Evolutionary conservation across 768 basidiomycete genomes (phyloP).

Genomic region (Suillus tomentosus): DNA sequence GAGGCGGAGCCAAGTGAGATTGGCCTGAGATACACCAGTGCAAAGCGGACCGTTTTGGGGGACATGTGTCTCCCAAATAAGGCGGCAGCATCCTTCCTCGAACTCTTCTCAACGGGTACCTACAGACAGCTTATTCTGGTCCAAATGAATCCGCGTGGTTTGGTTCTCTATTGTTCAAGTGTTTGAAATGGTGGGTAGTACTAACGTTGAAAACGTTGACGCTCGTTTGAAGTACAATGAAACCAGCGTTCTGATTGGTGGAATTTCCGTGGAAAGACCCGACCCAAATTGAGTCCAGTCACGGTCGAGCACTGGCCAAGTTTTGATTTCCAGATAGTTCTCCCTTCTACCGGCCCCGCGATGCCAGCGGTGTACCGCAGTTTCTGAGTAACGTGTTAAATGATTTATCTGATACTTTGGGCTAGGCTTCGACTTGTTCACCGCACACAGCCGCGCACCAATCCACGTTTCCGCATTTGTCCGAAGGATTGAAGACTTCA

Average conservation of each 20-base stretch:
- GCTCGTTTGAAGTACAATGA: neutral
- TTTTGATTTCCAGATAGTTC: conserved; percentile 1
- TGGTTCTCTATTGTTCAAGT: conserved; percentile 3
- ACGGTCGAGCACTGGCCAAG: neutral
- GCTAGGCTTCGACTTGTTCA: neutral
- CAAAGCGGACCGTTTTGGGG: conserved; percentile 4
- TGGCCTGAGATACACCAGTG: conserved; percentile 6
- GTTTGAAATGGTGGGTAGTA: neutral
- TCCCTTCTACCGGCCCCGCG: conserved; percentile 2
- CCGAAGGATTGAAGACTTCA: conserved; percentile 4
- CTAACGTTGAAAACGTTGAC: conserved; percentile 1
- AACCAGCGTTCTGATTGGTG: conserved; percentile 3
- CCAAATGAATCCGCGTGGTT: neutral
- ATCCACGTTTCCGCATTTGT: conserved; percentile 1
- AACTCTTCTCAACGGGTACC: conserved; percentile 6
- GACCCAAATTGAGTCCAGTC: neutral
- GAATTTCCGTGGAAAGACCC: neutral
- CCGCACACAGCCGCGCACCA: neutral
- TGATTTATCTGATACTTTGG: conserved; percentile 6
- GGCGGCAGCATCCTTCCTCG: conserved; percentile 1
- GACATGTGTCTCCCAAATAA: conserved; percentile 6
- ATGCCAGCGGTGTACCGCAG: conserved; percentile 5
- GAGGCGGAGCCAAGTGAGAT: conserved; percentile 5
- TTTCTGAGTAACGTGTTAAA: conserved; percentile 4
- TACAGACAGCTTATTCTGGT: neutral